A percentile compares a stretch with the other conserved stretches of the same genome.
Evolutionary conservation across 305 asterid species (phyloP).

Genomic region (Caryopteris hybrid): DNA sequence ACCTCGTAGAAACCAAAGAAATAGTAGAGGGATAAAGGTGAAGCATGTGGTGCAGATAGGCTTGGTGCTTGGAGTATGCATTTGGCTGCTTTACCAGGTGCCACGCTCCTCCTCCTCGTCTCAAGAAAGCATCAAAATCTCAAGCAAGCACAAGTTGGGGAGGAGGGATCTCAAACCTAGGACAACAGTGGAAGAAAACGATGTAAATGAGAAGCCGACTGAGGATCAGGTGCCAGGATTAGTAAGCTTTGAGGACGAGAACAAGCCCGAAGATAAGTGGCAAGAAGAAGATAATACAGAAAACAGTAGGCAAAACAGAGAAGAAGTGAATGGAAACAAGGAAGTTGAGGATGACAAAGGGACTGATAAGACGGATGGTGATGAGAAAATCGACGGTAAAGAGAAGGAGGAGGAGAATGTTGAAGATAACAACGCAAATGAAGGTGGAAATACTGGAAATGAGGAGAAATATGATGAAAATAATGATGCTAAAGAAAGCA

Average conservation of each 20-base stretch:
- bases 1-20: slow-evolving; percentile 56
- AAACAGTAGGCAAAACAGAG: too few species aligned
- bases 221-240: slow-evolving; percentile 32
- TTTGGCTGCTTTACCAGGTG: slow-evolving; percentile 68
- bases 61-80: slow-evolving; percentile 48
- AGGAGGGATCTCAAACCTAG: slow-evolving; percentile 51
- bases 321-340: slow-evolving; percentile 12
- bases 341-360: slow-evolving; percentile 22
- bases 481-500: neutral
- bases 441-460: too few species aligned
- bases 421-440: too few species aligned
- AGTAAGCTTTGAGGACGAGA: slow-evolving; percentile 41
- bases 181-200: neutral
- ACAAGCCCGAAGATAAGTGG: slow-evolving; percentile 12
- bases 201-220: slow-evolving; percentile 19
- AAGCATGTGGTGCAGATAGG: slow-evolving; percentile 57
- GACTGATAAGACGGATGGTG: too few species aligned
- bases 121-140: slow-evolving; percentile 14
- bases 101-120: slow-evolving; percentile 40
- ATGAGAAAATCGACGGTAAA: too few species aligned
- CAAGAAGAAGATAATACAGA: too few species aligned
- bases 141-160: slow-evolving; percentile 49
- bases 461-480: slow-evolving; percentile 7
- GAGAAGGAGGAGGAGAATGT: slow-evolving; percentile 13
- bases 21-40: slow-evolving; percentile 59